phyloP scores from a whole-genome alignment of 1,284 basidiomycete genomes.

The Bjerkandera adusta region DNA sequence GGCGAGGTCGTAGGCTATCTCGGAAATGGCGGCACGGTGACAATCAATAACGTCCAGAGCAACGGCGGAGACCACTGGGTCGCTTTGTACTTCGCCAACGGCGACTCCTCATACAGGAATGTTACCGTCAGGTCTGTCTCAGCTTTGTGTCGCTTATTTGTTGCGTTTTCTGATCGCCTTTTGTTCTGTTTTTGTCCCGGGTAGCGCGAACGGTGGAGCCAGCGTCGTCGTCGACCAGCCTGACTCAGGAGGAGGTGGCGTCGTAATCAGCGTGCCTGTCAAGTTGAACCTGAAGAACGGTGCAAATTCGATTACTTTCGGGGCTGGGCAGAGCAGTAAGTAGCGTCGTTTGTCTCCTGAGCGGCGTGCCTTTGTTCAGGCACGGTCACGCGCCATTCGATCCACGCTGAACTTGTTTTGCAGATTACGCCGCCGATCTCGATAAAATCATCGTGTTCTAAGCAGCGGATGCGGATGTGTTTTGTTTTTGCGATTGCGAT shows the following conservation, averaged over 20 bases:
- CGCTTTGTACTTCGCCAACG: constrained; percentile 56
- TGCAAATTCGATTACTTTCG: constrained; percentile 51
- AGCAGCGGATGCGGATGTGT: constrained; percentile 8
- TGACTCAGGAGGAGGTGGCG: constrained; percentile 50
- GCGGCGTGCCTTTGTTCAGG: constrained; percentile 1
- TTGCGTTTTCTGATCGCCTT: not conserved
- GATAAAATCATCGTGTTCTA: constrained; percentile 61
- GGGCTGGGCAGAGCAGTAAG: constrained; percentile 50
- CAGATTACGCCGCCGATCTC: constrained; percentile 58
- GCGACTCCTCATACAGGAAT: constrained; percentile 55
- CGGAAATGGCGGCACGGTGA: constrained; percentile 58
- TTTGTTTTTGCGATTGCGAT: too few species aligned
- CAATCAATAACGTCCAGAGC: constrained; percentile 56
- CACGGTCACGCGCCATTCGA: constrained; percentile 1
- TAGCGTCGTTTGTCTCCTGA: constrained; percentile 1
- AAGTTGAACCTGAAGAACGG: constrained; percentile 49
- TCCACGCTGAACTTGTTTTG: constrained; percentile 1
- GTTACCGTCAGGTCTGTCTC: constrained; percentile 51
- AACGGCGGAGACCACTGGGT: constrained; percentile 56
- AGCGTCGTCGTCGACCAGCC: constrained; percentile 53
- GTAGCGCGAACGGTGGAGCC: constrained; percentile 60
- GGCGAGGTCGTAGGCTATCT: constrained; percentile 55
- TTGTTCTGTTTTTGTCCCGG: not conserved
- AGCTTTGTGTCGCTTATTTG: not conserved
- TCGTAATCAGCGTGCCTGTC: constrained; percentile 55